Percentiles rank a stretch among this genome's conserved stretches.
Evolutionary conservation across 2,329 filamentous ascomycete genomes (phyloP).

Genomic region (Dactylellina drechsleri): DNA sequence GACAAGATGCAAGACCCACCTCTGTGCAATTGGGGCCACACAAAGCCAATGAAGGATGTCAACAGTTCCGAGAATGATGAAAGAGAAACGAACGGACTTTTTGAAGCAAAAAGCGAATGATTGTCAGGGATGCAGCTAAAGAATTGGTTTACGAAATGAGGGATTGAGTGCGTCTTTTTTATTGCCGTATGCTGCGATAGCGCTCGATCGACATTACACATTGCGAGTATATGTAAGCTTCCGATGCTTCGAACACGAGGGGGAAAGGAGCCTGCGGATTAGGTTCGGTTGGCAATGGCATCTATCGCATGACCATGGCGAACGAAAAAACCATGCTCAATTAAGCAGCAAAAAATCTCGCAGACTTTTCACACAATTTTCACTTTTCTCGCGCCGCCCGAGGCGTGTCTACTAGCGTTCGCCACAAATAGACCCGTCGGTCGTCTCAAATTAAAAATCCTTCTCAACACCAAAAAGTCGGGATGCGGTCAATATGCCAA

Average conservation of each 20-base stretch:
- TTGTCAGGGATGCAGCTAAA: constrained; percentile 24
- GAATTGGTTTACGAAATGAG: constrained; percentile 1
- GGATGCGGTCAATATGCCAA: constrained; percentile 6
- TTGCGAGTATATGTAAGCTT: constrained; percentile 4
- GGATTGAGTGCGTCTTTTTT: constrained; percentile 36
- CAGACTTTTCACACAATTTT: constrained; percentile 28
- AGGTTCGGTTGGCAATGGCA: constrained; percentile 27
- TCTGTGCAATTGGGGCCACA: constrained; percentile 2
- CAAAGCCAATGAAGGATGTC: not conserved
- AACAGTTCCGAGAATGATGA: not conserved
- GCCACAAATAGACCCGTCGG: constrained; percentile 33
- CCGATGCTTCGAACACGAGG: not conserved
- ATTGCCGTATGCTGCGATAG: constrained; percentile 34
- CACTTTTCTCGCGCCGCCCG: constrained; percentile 14
- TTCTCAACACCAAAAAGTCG: constrained; percentile 22
- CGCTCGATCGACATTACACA: constrained; percentile 28
- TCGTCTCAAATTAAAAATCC: constrained; percentile 29
- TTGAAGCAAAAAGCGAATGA: not conserved
- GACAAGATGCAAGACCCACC: constrained; percentile 9
- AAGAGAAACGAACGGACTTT: constrained; percentile 12
- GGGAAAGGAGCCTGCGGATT: not conserved
- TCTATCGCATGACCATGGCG: constrained; percentile 10
- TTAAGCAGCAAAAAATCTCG: not conserved
- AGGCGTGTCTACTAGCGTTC: constrained; percentile 22
- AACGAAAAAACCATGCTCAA: not conserved